Evolutionary conservation across 2,329 filamentous ascomycete species (phyloP), one percentile per base, ranked within the genome.

Genomic region (Pyrenophora teres): DNA sequence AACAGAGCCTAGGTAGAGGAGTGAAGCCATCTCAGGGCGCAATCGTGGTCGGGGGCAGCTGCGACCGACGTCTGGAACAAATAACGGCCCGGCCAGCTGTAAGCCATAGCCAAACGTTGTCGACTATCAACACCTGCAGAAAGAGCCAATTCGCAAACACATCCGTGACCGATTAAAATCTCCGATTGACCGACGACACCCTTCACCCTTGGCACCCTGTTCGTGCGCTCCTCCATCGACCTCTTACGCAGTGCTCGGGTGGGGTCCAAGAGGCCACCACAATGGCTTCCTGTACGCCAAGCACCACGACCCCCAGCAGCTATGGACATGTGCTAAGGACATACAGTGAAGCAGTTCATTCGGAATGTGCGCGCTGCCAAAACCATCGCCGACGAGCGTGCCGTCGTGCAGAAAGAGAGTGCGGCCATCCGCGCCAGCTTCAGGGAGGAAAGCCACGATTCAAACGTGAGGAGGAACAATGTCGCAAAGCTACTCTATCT

Each of bases 321-420:
- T 52, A 39, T 51, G 46, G 42, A 46, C 56, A 57, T 59, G 52
- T 69, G 60, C 68, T 73, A 61, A 73, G 61, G 35, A 57, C 54
- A 49, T 56, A 42, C 72, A 97, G 94, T 99, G 75, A 99, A 99
- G 81, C 94, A 97, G 80, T 99, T 99, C 79, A 99, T 99, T 77
- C 92, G 94, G 74, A 97, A 97, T 78, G 94, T 99, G 73, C 91
- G 94, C 74, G 93, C 94, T 56, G 92, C 94, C 55, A 99, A 99
- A 81, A 99, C 94, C 31, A 97, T 99, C 73, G 95, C 95, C 74
- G 94, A 99, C 78, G 94, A 99, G 80, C 87, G 94, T 72, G 93
- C 94, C 45, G 94, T 99, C 50, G 95, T 99, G 59, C 94, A 97
- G 71, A 99, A 99, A 78, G 94, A 99, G 80, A 99, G 94, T 77